Conservation (phyloP, 2,329 filamentous ascomycete species). For the Microdochium paspali region DNA sequence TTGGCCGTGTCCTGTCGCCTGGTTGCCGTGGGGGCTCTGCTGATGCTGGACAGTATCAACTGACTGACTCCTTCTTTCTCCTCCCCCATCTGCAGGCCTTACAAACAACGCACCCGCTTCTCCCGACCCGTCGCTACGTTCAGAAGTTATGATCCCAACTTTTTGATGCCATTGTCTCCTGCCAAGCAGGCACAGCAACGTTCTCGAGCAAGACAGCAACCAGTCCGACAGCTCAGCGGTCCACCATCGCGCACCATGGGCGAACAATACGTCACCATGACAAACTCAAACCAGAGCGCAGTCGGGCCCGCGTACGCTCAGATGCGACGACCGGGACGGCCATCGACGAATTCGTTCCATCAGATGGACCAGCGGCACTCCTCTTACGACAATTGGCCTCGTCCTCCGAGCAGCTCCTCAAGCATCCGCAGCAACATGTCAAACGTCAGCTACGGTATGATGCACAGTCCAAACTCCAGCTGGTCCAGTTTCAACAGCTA, state of each 20-base stretch:
- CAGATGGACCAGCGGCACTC: not conserved
- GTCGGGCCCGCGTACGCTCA: not conserved
- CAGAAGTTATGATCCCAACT: not conserved
- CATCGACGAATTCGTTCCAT: not conserved
- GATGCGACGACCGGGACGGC: not conserved
- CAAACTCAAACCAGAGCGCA: not conserved
- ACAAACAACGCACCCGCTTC: not conserved
- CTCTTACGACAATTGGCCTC: not conserved
- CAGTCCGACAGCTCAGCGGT: not conserved
- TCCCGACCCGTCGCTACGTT: not conserved
- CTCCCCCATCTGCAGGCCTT: not conserved
- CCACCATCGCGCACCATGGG: not conserved
- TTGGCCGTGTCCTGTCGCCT: no score
- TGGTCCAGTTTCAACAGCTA: slow-evolving; percentile 30
- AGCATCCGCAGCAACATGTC: slow-evolving; percentile 14
- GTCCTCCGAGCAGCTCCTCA: slow-evolving; percentile 15
- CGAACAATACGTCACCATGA: not conserved
- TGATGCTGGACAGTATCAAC: no score
- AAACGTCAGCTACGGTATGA: slow-evolving; percentile 17
- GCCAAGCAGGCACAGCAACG: not conserved
- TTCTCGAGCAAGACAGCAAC: not conserved
- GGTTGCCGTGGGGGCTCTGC: no score
- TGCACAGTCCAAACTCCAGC: slow-evolving; percentile 21
- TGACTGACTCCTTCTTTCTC: not conserved
- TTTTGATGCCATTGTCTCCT: not conserved